Base-by-base conservation (phyloP, 306 rosid species). In the Trichosanthes truncata region DNA sequence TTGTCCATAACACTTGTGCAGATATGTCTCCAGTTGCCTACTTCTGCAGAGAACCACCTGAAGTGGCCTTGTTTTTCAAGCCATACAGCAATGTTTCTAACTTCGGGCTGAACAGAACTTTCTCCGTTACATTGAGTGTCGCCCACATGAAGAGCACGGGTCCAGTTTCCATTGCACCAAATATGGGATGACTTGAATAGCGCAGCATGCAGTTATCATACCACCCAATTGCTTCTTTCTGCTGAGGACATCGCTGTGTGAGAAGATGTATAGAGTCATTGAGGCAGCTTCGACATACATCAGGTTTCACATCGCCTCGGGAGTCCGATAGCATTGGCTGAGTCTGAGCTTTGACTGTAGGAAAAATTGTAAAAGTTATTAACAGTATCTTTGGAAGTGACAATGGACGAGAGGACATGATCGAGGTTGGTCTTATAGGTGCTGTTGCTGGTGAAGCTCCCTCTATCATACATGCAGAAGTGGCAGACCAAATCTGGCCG, bases 211-310 rank as follows among this genome's bases (percentile, higher is more conserved):
- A 87, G 13, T 55, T 73, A 9, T 87, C 90, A 66, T 84, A 84
- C 89, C 92, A 91, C 55, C 86, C 81, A 2, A 84, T 63, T 2
- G 90, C 78, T 56, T 85, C 86, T 23, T 85, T 89, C 40, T 80
- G 69, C 46, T 78, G 81, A 7, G 86, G 84, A 45, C 95, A 89
- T 13, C 0, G 75, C 4, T 43, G 21, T 1, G 17, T 52, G 3
- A 84, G 80, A 59, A 80, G 56, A 1, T n/a, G 1, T 6, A 85
- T 59, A 0, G 94, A 89, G 38, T 76, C 75, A 73, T 79, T 1
- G 41, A 90, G 90, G 9, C 93, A 92, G 20, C 62, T 53, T 11
- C 74, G 81, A 7, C 92, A 92, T 6, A 59, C 5, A 7, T 81
- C 11, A 2, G 83, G 31, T 65, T 66, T 40, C 76, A 80, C 49